These are phyloP conservation scores for Amylostereum chailletii DNA, from an alignment of 1,284 basidiomycete species.

Conservation along the genomic window DNA sequence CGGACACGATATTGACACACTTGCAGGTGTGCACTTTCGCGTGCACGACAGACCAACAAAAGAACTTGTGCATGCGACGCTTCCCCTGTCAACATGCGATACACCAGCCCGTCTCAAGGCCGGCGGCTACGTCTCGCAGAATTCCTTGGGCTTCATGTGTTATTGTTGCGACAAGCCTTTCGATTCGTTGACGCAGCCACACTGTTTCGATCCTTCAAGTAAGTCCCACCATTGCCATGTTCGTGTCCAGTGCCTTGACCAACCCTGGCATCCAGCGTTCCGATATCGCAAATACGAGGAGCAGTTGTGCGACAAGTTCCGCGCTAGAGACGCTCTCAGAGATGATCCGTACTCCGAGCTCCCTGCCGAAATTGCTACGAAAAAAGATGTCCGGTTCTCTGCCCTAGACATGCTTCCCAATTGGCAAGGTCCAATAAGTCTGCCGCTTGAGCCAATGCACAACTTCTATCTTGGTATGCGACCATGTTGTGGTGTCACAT, in stretches of 20 bases:
- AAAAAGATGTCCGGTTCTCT: background rate
- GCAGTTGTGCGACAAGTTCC: background rate
- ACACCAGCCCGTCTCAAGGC: background rate
- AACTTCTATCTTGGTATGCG: background rate
- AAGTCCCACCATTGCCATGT: background rate
- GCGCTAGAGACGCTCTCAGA: background rate
- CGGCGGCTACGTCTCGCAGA: background rate
- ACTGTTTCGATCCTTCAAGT: background rate
- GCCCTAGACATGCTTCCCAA: background rate
- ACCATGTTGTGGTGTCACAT: too few relatives aligned
- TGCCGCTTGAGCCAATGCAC: background rate
- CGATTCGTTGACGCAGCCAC: background rate
- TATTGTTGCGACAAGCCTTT: background rate
- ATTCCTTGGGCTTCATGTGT: background rate
- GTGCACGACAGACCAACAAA: background rate
- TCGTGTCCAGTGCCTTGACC: background rate
- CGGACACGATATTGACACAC: too few relatives aligned
- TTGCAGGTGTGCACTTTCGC: background rate
- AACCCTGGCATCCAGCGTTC: background rate
- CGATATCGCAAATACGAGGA: background rate
- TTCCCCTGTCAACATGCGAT: background rate
- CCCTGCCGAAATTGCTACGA: background rate
- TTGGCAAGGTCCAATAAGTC: background rate
- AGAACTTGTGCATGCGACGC: background rate
- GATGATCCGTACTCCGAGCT: background rate